Conservation (phyloP, 768 basidiomycete species). For the Phlebiopsis flavidoalba region DNA sequence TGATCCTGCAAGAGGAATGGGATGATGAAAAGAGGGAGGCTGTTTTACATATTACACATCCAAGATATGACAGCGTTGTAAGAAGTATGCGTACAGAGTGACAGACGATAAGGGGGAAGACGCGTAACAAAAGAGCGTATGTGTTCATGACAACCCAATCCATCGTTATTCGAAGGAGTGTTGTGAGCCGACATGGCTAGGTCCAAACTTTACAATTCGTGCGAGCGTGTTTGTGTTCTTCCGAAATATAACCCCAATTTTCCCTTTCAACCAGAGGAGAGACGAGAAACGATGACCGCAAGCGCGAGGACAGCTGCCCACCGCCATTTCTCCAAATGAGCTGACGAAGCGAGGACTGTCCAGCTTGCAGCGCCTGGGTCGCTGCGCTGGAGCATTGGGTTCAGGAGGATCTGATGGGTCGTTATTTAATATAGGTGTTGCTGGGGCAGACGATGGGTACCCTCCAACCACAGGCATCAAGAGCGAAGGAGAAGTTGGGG, state of each 20-base stretch:
- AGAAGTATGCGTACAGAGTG: constrained; percentile 2
- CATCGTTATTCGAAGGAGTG: not conserved
- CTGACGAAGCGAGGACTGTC: constrained; percentile 56
- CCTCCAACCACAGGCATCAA: not conserved
- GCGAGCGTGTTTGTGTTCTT: not conserved
- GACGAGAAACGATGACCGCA: constrained; percentile 71
- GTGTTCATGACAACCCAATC: not conserved
- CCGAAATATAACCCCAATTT: not conserved
- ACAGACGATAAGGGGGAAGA: not conserved
- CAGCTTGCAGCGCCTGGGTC: constrained; percentile 30
- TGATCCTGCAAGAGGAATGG: not conserved
- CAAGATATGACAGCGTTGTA: not conserved
- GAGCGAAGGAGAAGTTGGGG: constrained; percentile 15
- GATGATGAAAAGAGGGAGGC: not conserved
- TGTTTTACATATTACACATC: constrained; percentile 4
- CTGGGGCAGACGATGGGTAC: not conserved
- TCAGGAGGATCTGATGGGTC: not conserved
- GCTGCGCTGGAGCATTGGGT: not conserved
- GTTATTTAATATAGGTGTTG: not conserved
- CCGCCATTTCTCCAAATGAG: constrained; percentile 80
- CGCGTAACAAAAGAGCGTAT: not conserved
- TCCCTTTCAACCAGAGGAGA: constrained; percentile 41
- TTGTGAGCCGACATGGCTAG: not conserved
- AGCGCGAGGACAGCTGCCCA: constrained; percentile 76
- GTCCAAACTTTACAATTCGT: not conserved